A percentile compares a stretch with the other conserved stretches of the same genome.
Evolutionary conservation across 306 rosid genomes (phyloP).

Genomic region (Glycine tomentella): DNA sequence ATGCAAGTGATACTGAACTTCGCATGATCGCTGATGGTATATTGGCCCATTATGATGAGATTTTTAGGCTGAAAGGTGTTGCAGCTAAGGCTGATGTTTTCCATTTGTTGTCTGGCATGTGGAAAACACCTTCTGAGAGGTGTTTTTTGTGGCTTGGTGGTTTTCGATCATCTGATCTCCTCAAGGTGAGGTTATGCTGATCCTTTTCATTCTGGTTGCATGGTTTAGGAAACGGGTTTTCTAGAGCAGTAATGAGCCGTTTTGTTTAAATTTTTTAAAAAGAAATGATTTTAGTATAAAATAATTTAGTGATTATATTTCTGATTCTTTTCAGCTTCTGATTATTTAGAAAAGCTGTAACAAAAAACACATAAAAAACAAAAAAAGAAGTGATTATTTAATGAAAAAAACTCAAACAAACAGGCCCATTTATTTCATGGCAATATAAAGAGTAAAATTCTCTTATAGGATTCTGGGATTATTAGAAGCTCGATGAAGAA

Average conservation of each 20-base stretch:
- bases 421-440: neutral
- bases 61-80: constrained; percentile 77
- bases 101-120: constrained; percentile 97
- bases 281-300: no score
- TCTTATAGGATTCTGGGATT: neutral
- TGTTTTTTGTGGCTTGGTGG: constrained; percentile 99
- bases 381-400: no score
- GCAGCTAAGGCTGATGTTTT: constrained; percentile 98
- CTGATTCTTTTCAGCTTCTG: no score
- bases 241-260: neutral
- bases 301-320: no score
- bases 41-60: constrained; percentile 88
- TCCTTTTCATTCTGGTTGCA: constrained; percentile 26
- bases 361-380: no score
- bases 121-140: constrained; percentile 99
- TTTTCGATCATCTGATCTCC: constrained; percentile 91
- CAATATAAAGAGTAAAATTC: neutral
- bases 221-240: constrained; percentile 28
- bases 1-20: constrained; percentile 96
- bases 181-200: constrained; percentile 69
- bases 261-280: no score
- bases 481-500: no score
- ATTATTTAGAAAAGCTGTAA: no score
- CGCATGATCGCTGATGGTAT: constrained; percentile 86
- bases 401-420: no score